A percentile compares a stretch with the other conserved stretches of the same genome.
These are phyloP conservation scores for Xylaria digitata DNA, from an alignment of 2,329 filamentous ascomycete species.

Conservation along the genomic window DNA sequence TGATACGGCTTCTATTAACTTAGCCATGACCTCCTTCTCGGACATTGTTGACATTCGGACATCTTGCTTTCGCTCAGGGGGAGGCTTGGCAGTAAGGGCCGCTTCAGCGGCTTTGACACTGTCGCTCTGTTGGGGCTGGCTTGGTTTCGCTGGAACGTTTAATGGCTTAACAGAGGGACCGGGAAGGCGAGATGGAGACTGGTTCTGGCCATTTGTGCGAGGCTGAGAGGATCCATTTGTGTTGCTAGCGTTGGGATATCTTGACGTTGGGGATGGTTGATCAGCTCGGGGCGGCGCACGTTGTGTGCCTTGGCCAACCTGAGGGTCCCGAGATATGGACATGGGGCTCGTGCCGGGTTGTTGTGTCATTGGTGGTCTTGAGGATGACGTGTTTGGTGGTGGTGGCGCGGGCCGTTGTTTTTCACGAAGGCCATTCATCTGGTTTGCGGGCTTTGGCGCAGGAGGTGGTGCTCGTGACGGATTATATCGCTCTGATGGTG, in stretches of 20 bases:
- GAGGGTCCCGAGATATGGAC: conserved; percentile 54
- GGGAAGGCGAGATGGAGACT: conserved; percentile 63
- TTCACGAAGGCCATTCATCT: conserved; percentile 69
- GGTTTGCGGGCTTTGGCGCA: conserved; percentile 71
- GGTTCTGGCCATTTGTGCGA: conserved; percentile 59
- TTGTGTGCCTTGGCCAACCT: conserved; percentile 54
- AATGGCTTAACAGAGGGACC: conserved; percentile 80
- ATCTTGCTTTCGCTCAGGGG: conserved; percentile 84
- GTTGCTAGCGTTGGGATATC: conserved; percentile 69
- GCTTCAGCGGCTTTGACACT: conserved; percentile 90
- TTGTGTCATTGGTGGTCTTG: conserved; percentile 60
- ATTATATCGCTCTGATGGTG: conserved; percentile 77
- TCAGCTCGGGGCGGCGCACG: conserved; percentile 59
- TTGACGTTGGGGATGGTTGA: conserved; percentile 63
- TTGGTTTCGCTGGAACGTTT: conserved; percentile 78
- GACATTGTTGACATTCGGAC: conserved; percentile 99
- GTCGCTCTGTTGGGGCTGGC: conserved; percentile 65
- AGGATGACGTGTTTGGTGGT: conserved; percentile 61
- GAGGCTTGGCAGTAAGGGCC: conserved; percentile 85
- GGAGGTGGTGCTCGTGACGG: conserved; percentile 86
- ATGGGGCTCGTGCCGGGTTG: conserved; percentile 63
- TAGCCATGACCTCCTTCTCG: conserved; percentile 96
- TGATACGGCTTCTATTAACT: conserved; percentile 91
- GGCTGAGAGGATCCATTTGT: conserved; percentile 62
- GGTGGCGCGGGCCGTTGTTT: conserved; percentile 83